Evolutionary conservation across 345 rosid genomes (phyloP).

Genomic region (Eucalyptus cloeziana): DNA sequence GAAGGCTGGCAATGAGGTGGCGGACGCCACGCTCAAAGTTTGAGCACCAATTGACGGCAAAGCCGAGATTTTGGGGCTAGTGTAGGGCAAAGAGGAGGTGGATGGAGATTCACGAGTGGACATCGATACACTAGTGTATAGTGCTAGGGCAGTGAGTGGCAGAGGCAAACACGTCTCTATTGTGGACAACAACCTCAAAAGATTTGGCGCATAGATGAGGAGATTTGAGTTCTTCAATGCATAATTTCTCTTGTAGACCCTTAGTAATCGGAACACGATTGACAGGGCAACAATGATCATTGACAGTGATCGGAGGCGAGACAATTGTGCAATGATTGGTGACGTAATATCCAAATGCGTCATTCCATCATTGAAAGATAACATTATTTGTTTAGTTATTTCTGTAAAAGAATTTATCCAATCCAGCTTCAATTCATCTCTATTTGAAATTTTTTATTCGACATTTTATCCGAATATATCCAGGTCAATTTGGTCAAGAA

Average conservation of each 20-base stretch:
- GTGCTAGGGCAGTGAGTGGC: not conserved
- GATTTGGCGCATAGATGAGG: not conserved
- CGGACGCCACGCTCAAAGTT: not conserved
- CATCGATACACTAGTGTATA: not conserved
- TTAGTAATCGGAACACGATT: not conserved
- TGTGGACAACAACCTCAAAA: not conserved
- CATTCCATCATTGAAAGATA: not conserved
- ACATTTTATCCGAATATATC: not conserved
- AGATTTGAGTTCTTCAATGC: not conserved
- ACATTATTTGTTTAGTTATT: not conserved
- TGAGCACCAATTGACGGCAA: not conserved
- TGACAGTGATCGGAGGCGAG: not conserved
- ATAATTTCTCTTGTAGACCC: not conserved
- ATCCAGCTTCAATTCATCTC: not conserved
- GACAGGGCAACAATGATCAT: not conserved
- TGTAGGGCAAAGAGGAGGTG: not conserved
- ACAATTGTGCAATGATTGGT: not conserved
- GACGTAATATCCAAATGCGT: not conserved
- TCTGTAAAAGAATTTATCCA: too few species aligned
- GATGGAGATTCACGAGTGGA: not conserved
- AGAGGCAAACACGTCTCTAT: not conserved
- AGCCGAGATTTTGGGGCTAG: not conserved
- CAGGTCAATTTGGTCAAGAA: not conserved
- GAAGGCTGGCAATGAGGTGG: not conserved
- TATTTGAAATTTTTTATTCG: fast-evolving